A percentile compares a stretch with the other conserved stretches of the same genome.
These are phyloP conservation scores for Atalantia buxifolia DNA, from an alignment of 345 rosid species.

Conservation along the genomic window DNA sequence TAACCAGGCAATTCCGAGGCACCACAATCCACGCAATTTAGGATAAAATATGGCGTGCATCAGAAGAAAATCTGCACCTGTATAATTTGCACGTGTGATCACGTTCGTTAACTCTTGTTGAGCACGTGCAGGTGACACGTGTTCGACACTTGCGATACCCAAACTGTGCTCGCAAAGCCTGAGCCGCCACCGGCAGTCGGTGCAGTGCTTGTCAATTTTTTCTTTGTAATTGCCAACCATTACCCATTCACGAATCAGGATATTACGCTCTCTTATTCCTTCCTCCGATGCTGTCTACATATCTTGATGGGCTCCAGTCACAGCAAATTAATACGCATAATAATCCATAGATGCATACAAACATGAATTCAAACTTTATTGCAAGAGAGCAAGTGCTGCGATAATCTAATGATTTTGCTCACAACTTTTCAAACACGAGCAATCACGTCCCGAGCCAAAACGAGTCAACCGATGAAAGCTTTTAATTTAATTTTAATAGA, in stretches of 20 bases:
- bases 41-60: background rate
- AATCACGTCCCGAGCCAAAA: background rate
- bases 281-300: no score
- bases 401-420: background rate
- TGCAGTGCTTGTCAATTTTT: background rate
- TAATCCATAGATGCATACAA: no score
- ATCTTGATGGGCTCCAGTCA: no score
- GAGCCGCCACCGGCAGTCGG: background rate
- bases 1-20: background rate
- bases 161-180: background rate
- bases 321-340: background rate
- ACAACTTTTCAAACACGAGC: background rate
- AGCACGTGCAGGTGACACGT: conserved; percentile 19
- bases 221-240: background rate
- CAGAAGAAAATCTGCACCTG: background rate
- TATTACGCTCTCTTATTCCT: no score
- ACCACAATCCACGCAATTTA: no score
- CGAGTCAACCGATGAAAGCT: background rate
- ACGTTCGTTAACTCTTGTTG: conserved; percentile 14
- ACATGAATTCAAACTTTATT: no score
- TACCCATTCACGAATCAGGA: background rate
- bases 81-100: conserved; percentile 6
- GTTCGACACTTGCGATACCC: conserved; percentile 2
- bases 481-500: background rate
- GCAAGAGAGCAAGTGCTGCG: background rate